Evolutionary conservation across 768 basidiomycete genomes (phyloP), one percentile per base, ranked within the genome.

Genomic region (Nidularia pulvinata): DNA sequence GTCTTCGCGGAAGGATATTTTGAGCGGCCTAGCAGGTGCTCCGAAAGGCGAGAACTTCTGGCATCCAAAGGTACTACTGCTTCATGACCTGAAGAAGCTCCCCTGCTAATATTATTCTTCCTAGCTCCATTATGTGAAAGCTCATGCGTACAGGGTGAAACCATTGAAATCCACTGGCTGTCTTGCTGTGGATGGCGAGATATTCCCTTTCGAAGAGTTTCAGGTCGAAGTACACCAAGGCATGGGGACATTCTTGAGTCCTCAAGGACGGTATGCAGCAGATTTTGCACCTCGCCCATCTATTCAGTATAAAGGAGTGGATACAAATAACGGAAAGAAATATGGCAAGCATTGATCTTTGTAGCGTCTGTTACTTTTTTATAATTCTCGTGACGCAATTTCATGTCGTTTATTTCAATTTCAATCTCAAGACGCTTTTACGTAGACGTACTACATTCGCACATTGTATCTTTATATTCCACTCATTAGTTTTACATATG

Each of bases 131-230:
- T 93, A 91, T 63, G 78, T 82, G 65, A 91, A 92, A 66, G 89
- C 84, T 3, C 71, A 81, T 51, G 85, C 89, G 4, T 91, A 91
- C 65, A 81, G 89, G 22, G 75, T 91, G 33, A 85, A 83, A 62
- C 86, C 89, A 4, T 69, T 82, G 33, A 62, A 73, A 2, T 49
- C 70, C 3, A 74, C 82, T 33, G 88, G 88, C 2, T 69, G 71
- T 59, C 61, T 94, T 14, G 74, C 88, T 11, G 75, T 95, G 14
- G 93, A 95, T 59, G 93, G 93, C 6, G 93, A 95, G 69, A 61
- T 70, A 4, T 87, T 82, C 60, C 88, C 88, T 7, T 88, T 89
- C 57, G 78, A 85, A 63, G 82, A 86, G 61, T 93, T 83, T 63
- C 80, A 89, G 58, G 84, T 94, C 2, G 90, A 93, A 66, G 85